Conservation (phyloP, 768 basidiomycete species). For the Lactarius sp. region DNA sequence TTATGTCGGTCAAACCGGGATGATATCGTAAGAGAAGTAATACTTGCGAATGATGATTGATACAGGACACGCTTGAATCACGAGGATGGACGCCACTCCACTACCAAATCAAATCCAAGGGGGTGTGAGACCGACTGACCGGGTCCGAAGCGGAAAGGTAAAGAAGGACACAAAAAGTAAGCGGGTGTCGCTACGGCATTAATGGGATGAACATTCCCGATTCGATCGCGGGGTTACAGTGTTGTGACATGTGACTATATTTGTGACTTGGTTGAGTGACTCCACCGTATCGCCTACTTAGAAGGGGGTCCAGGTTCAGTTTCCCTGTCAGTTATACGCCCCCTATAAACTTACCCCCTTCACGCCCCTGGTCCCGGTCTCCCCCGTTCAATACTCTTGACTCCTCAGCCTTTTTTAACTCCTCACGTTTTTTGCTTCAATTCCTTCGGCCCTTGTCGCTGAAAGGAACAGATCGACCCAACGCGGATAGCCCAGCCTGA, state of each 20-base stretch:
- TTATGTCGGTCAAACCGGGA: too few species aligned
- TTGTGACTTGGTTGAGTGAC: conserved; percentile 34
- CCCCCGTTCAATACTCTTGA: not conserved
- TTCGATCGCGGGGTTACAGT: conserved; percentile 20
- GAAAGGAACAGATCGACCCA: conserved; percentile 30
- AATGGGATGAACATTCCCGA: conserved; percentile 4
- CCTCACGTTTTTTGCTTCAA: not conserved
- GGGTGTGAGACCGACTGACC: conserved; percentile 8
- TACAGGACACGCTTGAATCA: not conserved
- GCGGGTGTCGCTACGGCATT: conserved; percentile 1
- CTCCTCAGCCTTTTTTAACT: conserved; percentile 5
- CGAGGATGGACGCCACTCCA: conserved; percentile 22
- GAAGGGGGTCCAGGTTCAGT: conserved; percentile 16
- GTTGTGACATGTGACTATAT: conserved; percentile 7
- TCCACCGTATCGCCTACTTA: conserved; percentile 28
- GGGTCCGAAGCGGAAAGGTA: conserved; percentile 12
- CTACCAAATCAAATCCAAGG: conserved; percentile 20
- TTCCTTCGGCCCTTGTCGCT: conserved; percentile 26
- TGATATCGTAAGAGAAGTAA: not conserved
- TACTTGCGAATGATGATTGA: not conserved
- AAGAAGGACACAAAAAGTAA: conserved; percentile 7
- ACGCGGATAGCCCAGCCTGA: conserved; percentile 41
- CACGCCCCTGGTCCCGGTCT: not conserved
- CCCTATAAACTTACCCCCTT: conserved; percentile 22
- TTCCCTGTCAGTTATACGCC: conserved; percentile 21